Conservation (phyloP, 768 basidiomycete genomes). For the Fistulinella prunicolor region DNA sequence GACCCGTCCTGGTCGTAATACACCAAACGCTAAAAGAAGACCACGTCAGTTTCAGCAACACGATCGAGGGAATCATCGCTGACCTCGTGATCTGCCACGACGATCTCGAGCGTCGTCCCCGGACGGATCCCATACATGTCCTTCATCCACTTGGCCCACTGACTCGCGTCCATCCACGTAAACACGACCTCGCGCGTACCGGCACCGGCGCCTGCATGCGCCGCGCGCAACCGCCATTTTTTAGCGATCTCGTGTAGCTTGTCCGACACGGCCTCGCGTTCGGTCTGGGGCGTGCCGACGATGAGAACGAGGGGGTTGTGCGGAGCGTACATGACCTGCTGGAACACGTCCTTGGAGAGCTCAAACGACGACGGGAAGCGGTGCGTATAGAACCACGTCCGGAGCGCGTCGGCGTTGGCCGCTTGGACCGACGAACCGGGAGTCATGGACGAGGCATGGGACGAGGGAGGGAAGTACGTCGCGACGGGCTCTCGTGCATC, state of each 20-base stretch:
- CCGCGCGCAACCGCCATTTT: slow-evolving; percentile 49
- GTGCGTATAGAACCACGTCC: slow-evolving; percentile 61
- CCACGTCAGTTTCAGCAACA: no score
- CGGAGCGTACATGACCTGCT: slow-evolving; percentile 80
- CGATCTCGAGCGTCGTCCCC: slow-evolving; percentile 36
- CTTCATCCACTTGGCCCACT: slow-evolving; percentile 89
- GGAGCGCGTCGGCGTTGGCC: slow-evolving; percentile 33
- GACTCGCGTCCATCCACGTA: slow-evolving; percentile 83
- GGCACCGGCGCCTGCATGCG: slow-evolving; percentile 16
- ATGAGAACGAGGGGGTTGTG: slow-evolving; percentile 78
- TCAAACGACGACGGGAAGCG: slow-evolving; percentile 73
- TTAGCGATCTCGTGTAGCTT: slow-evolving; percentile 51
- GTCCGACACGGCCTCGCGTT: slow-evolving; percentile 42
- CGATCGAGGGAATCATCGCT: no score
- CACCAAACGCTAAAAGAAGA: slow-evolving; percentile 49
- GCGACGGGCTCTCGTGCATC: slow-evolving; percentile 47
- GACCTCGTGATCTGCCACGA: slow-evolving; percentile 75
- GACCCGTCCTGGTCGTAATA: slow-evolving; percentile 72
- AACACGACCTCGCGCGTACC: slow-evolving; percentile 65
- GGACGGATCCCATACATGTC: slow-evolving; percentile 77
- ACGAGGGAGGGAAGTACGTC: slow-evolving; percentile 30
- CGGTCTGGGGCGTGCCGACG: slow-evolving; percentile 43
- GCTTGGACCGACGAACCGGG: no score
- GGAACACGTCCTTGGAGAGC: slow-evolving; percentile 76
- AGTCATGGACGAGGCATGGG: neutral